Evolutionary conservation across 2,329 filamentous ascomycete species (phyloP), one percentile per base, ranked within the genome.

Genomic region (Diaporthe australafricana): DNA sequence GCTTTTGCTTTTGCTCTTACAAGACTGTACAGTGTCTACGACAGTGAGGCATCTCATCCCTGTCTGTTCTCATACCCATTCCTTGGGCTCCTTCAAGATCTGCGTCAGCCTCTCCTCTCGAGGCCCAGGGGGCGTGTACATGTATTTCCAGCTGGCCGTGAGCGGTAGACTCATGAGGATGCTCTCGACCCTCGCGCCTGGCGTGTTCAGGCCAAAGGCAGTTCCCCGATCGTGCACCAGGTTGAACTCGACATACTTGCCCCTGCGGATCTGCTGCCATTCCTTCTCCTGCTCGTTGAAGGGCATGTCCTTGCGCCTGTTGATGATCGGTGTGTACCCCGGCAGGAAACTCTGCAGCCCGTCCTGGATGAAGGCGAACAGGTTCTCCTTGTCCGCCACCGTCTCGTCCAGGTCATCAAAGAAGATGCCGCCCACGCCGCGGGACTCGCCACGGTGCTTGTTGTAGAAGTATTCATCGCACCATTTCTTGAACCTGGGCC

Each of bases 181-280:
- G 81, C 95, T 98, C 87, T 99, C 96, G 3, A 99, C 91, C 74
- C 96, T 89, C 7, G 95, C 93, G 52, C 94, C 94, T 0, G 96
- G 96, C 0, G 96, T 98, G 79, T 96, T 96, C 75, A 99, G 85
- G 1, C 96, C 96, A 82, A 99, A 99, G 9, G 93, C 92, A 2
- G 96, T 99, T 3, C 96, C 96, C 32, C 96, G 90, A 84, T 99
- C 96, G 83, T 99, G 95, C 70, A 99, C 94, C 47, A 99, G 88
- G 83, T 99, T 99, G 83, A 99, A 99, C 84, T 99, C 96, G 74
- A 99, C 96, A 81, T 99, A 99, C 78, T 95, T 89, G n/a, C 96
- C 96, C 75, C 96, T 87, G 63, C 96, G 89, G 74, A 99, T 87
- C 85, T 98, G 96, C 85, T 99, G 96, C 96, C 96, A 99, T 75